Evolutionary conservation across 2,329 filamentous ascomycete species (phyloP), one percentile per base, ranked within the genome.

Genomic region (Penicillium sp.): DNA sequence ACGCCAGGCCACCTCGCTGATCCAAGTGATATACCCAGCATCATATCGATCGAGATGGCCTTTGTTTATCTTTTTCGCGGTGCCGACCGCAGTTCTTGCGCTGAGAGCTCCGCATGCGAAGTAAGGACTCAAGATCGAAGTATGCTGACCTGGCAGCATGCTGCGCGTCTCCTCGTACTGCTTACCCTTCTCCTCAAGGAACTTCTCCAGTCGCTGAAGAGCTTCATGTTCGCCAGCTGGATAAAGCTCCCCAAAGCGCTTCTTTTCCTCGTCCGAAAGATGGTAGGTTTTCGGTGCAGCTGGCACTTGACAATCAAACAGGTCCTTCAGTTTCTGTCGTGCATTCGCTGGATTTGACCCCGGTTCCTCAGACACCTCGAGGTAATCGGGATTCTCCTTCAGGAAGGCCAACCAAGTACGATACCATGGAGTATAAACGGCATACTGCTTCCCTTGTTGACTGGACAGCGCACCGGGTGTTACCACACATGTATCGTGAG

Each of bases 391-490:
- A 59, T 95, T 84, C 3, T 81, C 78, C 56, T 92, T 86, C 5
- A 96, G 66, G 61, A 92, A 82, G 4, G 82, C 81, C 19, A 91
- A 73, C 91, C 91, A 96, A 0, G 87, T 67, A 14, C 85, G 80
- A 68, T 83, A 93, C 90, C 91, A 96, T 0, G 91, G 92, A 2
- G 80, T 85, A 63, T 94, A 96, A 0, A 96, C 90, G 0, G 89
- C 84, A 64, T 94, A 95, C 64, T 93, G 90, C 51, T 84, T 90
- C 1, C 91, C 90, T 2, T 79, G 74, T 3, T 89, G 86, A 5
- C 81, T 90, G 16, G 74, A 74, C 35, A 96, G 72, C 35, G 78
- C 75, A 0, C 90, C 90, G 0, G 92, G 91, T 0, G 85, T 80
- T 0, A 96, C 90, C 1, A 95, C 84, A 60, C 91, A 94, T 4